Percentiles rank a stretch among this genome's conserved stretches.
phyloP scores from a whole-genome alignment of 306 rosid species.

The Parietaria judaica region DNA sequence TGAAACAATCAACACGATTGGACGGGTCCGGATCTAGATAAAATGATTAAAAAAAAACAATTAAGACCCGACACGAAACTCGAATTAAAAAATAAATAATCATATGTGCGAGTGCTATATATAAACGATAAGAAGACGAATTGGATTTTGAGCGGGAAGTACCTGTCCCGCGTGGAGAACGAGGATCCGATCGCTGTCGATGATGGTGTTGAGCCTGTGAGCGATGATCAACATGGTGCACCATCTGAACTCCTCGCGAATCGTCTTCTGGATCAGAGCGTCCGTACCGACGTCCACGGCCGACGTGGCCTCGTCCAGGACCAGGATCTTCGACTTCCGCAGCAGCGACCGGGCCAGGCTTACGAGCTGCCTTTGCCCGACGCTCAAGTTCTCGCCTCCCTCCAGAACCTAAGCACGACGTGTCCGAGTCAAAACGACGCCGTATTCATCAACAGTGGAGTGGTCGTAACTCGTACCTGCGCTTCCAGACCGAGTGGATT shows the following conservation, averaged over 20 bases:
- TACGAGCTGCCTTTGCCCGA: neutral
- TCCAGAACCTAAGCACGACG: slow-evolving; percentile 18
- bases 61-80: too few species aligned
- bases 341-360: neutral
- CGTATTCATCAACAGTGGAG: too few species aligned
- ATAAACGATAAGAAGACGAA: neutral
- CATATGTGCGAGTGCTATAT: neutral
- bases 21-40: too few species aligned
- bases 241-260: neutral
- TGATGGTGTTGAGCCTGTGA: neutral
- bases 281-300: neutral
- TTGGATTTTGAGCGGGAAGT: neutral
- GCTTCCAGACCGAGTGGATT: slow-evolving; percentile 72
- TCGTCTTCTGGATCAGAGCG: neutral
- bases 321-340: neutral
- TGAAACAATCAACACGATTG: too few species aligned
- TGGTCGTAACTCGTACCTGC: slow-evolving; percentile 57
- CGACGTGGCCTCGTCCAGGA: neutral
- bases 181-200: neutral
- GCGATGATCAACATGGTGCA: neutral
- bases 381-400: neutral
- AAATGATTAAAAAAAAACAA: too few species aligned
- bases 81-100: neutral
- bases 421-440: neutral
- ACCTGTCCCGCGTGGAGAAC: slow-evolving; percentile 60